phyloP scores from a whole-genome alignment of 331 rosid genomes.

The Malus hybrid region DNA sequence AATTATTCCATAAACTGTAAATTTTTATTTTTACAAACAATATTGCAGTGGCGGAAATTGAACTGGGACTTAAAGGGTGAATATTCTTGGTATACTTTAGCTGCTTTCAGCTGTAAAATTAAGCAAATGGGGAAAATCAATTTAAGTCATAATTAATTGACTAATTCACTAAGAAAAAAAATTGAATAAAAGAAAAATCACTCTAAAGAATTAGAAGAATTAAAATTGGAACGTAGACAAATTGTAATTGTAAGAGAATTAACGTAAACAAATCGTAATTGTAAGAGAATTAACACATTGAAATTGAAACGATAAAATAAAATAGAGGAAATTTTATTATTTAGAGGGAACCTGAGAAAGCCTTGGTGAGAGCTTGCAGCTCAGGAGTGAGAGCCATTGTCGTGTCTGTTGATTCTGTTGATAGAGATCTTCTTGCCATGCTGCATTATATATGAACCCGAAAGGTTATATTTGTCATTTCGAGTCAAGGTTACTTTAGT shows the following conservation, averaged over 20 bases:
- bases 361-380: constrained; percentile 49
- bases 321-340: no score
- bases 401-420: background rate
- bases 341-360: constrained; percentile 61
- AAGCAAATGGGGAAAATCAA: background rate
- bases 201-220: background rate
- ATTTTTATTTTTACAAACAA: no score
- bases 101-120: background rate
- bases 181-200: background rate
- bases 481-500: background rate
- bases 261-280: background rate
- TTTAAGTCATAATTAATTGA: background rate
- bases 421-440: background rate
- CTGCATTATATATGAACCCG: constrained; percentile 25
- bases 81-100: no score
- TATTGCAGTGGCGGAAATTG: no score
- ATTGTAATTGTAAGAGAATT: no score
- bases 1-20: no score
- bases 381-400: constrained; percentile 50
- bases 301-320: background rate
- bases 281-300: background rate
- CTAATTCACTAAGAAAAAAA: no score
- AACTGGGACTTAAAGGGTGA: no score
- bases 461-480: constrained; percentile 36
- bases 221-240: background rate